Conservation (phyloP, 371 early-diverging fungal genomes). For the Rhizopus arrhizus region DNA sequence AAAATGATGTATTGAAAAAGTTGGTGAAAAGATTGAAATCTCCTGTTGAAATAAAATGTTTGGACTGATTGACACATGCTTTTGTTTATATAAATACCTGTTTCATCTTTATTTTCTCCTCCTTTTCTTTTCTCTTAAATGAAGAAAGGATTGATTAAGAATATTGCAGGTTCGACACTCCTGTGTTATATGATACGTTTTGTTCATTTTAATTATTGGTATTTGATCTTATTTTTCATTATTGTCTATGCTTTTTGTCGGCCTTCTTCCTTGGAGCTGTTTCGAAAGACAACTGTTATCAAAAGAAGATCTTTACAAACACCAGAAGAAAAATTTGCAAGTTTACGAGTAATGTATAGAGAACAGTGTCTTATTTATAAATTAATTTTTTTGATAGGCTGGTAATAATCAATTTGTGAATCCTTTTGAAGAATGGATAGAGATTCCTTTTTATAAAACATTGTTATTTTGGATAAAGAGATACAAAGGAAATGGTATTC, state of each 20-base stretch:
- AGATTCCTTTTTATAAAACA: slow-evolving; percentile 30
- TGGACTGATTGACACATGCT: background rate
- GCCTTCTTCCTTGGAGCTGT: slow-evolving; percentile 4
- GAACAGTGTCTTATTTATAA: slow-evolving; percentile 1
- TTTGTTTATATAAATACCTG: too few relatives aligned
- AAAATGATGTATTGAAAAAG: slow-evolving; percentile 10
- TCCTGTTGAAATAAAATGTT: slow-evolving; percentile 28
- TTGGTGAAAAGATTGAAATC: slow-evolving; percentile 12
- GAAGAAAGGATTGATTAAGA: background rate
- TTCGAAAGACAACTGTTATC: slow-evolving; percentile 8
- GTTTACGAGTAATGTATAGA: slow-evolving; percentile 17
- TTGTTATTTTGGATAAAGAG: slow-evolving; percentile 24
- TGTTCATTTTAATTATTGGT: background rate
- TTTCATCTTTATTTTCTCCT: slow-evolving; percentile 3
- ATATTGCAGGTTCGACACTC: background rate
- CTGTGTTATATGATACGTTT: background rate
- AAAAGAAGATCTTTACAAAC: slow-evolving; percentile 18
- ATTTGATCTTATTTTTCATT: background rate
- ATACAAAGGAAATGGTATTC: slow-evolving; percentile 34
- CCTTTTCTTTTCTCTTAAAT: slow-evolving; percentile 9
- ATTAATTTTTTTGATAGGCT: slow-evolving; percentile 7
- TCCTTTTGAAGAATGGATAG: slow-evolving; percentile 32
- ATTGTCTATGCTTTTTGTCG: background rate
- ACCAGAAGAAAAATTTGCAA: slow-evolving; percentile 31
- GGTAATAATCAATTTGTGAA: slow-evolving; percentile 2